Base-by-base conservation (phyloP, 2,329 filamentous ascomycete genomes). In the Trichoderma sp. region DNA sequence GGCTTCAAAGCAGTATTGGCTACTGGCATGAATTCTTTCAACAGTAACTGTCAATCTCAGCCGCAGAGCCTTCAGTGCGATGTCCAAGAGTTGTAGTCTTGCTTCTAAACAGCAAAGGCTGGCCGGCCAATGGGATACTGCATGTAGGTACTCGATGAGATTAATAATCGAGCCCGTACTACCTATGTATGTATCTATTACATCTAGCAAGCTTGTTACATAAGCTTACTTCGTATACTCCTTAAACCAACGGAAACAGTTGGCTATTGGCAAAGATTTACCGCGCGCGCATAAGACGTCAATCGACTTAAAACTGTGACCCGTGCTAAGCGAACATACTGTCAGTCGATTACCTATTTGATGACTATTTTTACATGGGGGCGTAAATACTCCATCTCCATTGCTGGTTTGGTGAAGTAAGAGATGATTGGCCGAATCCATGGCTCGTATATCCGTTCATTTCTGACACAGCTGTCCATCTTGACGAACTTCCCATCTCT, bases 401-500 rank as follows among this genome's bases (percentile, higher is more conserved):
- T 24, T 49, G 8, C 11, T 24, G 0, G 14, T 8, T 0, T 27
- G n/a, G 14, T 27, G n/a, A 7, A 19, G 11, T 2, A 5, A 29
- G 14, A 14, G 14, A 14, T 7, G 5, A 16, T 16, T 7, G 14
- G 24, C 13, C 13, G 4, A 19, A 55, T 14, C 2, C 13, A 16
- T 8, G 5, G n/a, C 5, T 29, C 24, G 1, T n/a, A 31, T 27
- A 33, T 3, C 5, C 0, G 7, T n/a, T 58, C 24, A 66, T 55
- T n/a, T 57, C 3, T 24, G 73, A 19, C 78, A 79, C 0, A 79
- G 73, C 2, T 59, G 74, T 0, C 76, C 77, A 37, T 77, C 68
- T 0, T 68, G 13, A 0, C 62, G 63, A 35, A 79, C 72, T 57
- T 73, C 62, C 81, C 82, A 84, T 0, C 74, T 73, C 56, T 84